These are phyloP conservation scores for Podospora pseudocomata DNA, from an alignment of 495 filamentous ascomycete genomes.

Conservation along the genomic window DNA sequence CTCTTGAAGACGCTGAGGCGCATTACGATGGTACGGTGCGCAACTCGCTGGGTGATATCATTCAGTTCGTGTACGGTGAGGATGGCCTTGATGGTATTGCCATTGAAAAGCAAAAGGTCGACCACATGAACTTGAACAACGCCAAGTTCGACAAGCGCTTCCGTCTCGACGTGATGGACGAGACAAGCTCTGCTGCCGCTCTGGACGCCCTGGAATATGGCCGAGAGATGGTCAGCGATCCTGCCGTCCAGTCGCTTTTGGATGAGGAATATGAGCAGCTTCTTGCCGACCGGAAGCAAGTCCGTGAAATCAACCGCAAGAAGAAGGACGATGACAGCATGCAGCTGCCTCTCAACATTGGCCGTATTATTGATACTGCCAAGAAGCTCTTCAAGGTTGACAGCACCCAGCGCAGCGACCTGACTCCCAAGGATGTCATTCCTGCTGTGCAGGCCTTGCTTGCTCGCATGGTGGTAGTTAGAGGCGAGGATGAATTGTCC, in stretches of 20 bases:
- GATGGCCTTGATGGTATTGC: conserved; percentile 87
- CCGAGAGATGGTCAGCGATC: conserved; percentile 79
- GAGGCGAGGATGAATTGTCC: conserved; percentile 77
- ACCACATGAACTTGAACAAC: conserved; percentile 73
- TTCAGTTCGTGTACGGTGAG: conserved; percentile 97
- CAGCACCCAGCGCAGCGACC: conserved; percentile 75
- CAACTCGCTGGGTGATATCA: conserved; percentile 93
- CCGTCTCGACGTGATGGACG: conserved; percentile 93
- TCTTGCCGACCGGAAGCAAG: conserved; percentile 64
- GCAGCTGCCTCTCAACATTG: conserved; percentile 87
- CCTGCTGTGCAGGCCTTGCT: conserved; percentile 73
- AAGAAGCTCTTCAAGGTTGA: conserved; percentile 88
- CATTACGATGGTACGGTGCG: conserved; percentile 97
- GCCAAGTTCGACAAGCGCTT: conserved; percentile 71
- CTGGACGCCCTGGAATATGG: conserved; percentile 80
- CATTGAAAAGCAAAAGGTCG: conserved; percentile 88
- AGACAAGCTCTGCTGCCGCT: conserved; percentile 49
- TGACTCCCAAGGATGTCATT: conserved; percentile 87
- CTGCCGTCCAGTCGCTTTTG: conserved; percentile 75
- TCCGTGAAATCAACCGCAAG: conserved; percentile 55
- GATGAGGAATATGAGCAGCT: conserved; percentile 88
- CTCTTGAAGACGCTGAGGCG: conserved; percentile 93
- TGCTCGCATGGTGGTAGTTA: conserved; percentile 74
- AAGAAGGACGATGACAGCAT: conserved; percentile 67
- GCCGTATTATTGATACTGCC: conserved; percentile 84